Evolutionary conservation across 257 asterid genomes (phyloP), one percentile per base, ranked within the genome.

Genomic region (Salvia splendens): DNA sequence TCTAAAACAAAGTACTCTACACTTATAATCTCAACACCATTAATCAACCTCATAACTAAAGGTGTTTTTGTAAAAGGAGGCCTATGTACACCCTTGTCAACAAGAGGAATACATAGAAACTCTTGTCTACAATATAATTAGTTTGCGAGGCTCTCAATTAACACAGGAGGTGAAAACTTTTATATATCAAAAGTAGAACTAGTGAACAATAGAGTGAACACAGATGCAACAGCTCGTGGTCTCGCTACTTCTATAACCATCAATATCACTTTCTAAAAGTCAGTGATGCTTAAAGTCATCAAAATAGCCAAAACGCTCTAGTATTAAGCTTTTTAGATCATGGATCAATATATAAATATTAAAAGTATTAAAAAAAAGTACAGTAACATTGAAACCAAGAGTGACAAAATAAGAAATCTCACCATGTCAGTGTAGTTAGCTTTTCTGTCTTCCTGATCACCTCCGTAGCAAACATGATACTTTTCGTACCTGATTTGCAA

Each of bases 391-490:
- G 48, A 51, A 66, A 68, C 17, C 9, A 50, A 20, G 63, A 45
- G 57, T 16, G 63, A 64, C 53, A 65, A 60, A 24, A 51, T 55
- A 35, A 56, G 66, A 62, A 48, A 53, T 61, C 86, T 85, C 79
- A 90, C 99, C 97, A 93, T 90, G 82, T 90, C 97, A 2, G 91
- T 82, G 79, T 88, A 93, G 85, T 93, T 90, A 61, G 84, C 73
- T 83, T 86, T 93, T 83, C 99, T 86, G 76, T 88, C 97, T 72
- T 86, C 92, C 80, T 86, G 92, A 12, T 86, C 85, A 45, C 97
- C 99, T 74, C 99, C 97, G 67, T 81, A 90, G 73, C 85, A 86
- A 67, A 83, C 96, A 78, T 93, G 99, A 79, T 93, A 93, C 75
- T 93, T 93, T 79, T 93, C 99, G 49, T 93, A 93, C 91, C 99